Percentiles rank a stretch among this genome's conserved stretches.
These are phyloP conservation scores for Oryza glaberrima DNA, from an alignment of 176 grass and related monocot genomes.

Conservation along the genomic window DNA sequence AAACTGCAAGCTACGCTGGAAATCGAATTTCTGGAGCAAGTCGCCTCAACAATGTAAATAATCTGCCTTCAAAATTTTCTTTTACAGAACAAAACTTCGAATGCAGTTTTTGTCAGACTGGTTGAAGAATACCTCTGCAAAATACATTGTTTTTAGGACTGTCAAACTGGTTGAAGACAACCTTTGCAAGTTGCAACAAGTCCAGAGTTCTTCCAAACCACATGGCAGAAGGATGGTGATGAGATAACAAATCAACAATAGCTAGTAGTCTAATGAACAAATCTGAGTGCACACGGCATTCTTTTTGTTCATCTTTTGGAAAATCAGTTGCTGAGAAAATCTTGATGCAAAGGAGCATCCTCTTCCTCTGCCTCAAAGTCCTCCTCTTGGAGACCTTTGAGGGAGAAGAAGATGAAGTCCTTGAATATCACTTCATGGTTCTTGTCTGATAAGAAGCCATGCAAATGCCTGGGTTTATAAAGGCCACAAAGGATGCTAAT, in stretches of 20 bases:
- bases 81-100: background rate
- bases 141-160: background rate
- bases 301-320: background rate
- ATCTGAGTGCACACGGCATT: too few species aligned
- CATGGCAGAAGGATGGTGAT: background rate
- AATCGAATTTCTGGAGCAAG: too few species aligned
- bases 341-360: constrained; percentile 23
- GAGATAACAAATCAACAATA: background rate
- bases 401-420: constrained; percentile 47
- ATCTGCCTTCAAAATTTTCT: background rate
- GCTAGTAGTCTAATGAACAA: background rate
- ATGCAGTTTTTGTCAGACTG: background rate
- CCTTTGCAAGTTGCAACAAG: background rate
- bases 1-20: too few species aligned
- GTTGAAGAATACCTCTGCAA: background rate
- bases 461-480: constrained; percentile 45
- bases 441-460: constrained; percentile 30
- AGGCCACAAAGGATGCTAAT: constrained; percentile 27
- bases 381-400: constrained; percentile 57
- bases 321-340: too few species aligned
- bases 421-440: background rate
- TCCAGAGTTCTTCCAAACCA: background rate
- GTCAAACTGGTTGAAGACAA: background rate
- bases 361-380: constrained; percentile 38
- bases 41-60: too few species aligned